Conservation (phyloP, 2,329 filamentous ascomycete genomes). For the Alternaria burnsii region DNA sequence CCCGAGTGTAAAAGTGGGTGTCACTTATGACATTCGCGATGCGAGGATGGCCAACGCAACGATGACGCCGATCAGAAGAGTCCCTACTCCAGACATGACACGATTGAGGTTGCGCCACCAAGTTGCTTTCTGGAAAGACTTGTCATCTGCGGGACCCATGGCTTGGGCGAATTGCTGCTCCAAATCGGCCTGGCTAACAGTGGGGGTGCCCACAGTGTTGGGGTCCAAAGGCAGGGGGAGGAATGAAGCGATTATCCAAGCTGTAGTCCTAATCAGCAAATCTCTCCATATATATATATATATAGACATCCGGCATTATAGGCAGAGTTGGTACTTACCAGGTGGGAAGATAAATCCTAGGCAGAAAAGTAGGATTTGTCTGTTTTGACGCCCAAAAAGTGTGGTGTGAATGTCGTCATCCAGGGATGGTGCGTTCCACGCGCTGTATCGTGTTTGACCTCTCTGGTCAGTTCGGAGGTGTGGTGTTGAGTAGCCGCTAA, state of each 20-base stretch:
- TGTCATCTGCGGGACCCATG: conserved; percentile 56
- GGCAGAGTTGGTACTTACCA: conserved; percentile 34
- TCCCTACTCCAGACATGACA: conserved; percentile 66
- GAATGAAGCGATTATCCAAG: conserved; percentile 82
- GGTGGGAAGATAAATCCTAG: conserved; percentile 81
- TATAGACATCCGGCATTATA: background rate
- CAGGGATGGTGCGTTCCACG: conserved; percentile 78
- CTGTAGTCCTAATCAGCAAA: conserved; percentile 52
- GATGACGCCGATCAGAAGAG: conserved; percentile 63
- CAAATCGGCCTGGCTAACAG: conserved; percentile 47
- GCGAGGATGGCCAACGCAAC: conserved; percentile 50
- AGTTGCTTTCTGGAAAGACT: conserved; percentile 65
- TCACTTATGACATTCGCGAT: conserved; percentile 41
- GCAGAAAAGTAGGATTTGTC: conserved; percentile 78
- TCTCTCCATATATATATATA: conserved; percentile 22
- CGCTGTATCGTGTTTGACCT: conserved; percentile 61
- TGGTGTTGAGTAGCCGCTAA: conserved; percentile 45
- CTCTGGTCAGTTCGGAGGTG: conserved; percentile 51
- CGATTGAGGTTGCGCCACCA: conserved; percentile 72
- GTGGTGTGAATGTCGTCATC: conserved; percentile 70
- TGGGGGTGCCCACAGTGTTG: conserved; percentile 47
- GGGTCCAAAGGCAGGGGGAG: conserved; percentile 73
- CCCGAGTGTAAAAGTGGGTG: conserved; percentile 10
- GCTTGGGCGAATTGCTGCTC: conserved; percentile 57
- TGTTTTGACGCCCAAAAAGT: conserved; percentile 71